phyloP scores from a whole-genome alignment of 2,329 filamentous ascomycete genomes.

The Neonectria neomacrospora region DNA sequence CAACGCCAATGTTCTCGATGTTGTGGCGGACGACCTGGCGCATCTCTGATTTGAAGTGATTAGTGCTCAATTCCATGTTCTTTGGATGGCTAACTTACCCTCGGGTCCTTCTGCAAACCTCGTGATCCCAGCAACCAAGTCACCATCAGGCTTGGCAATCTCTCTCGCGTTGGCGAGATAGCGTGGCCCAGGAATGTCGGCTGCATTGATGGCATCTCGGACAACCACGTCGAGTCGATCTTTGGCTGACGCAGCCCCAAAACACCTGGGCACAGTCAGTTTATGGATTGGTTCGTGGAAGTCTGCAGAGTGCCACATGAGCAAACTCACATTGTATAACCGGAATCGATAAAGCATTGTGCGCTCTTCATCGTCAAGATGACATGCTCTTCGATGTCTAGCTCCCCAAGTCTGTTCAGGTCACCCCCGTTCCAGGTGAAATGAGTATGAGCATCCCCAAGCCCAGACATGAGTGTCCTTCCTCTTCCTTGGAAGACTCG shows the following conservation, averaged over 20 bases:
- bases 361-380: conserved; percentile 29
- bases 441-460: conserved; percentile 28
- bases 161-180: conserved; percentile 32
- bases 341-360: conserved; percentile 30
- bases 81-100: not conserved
- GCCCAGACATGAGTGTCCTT: conserved; percentile 29
- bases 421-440: conserved; percentile 35
- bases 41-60: conserved; percentile 18
- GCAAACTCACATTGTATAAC: conserved; percentile 30
- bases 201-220: conserved; percentile 31
- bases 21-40: conserved; percentile 17
- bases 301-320: not conserved
- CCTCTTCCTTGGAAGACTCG: conserved; percentile 24
- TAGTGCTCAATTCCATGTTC: not conserved
- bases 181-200: conserved; percentile 25
- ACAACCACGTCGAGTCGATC: conserved; percentile 31
- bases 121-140: conserved; percentile 29
- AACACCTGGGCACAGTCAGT: conserved; percentile 20
- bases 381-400: conserved; percentile 29
- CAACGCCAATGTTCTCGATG: conserved; percentile 23
- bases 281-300: not conserved
- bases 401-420: conserved; percentile 24
- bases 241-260: conserved; percentile 33
- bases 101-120: conserved; percentile 19
- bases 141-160: conserved; percentile 28